phyloP scores from a whole-genome alignment of 805 yeast genomes.

The Clavispora phyllophila region DNA sequence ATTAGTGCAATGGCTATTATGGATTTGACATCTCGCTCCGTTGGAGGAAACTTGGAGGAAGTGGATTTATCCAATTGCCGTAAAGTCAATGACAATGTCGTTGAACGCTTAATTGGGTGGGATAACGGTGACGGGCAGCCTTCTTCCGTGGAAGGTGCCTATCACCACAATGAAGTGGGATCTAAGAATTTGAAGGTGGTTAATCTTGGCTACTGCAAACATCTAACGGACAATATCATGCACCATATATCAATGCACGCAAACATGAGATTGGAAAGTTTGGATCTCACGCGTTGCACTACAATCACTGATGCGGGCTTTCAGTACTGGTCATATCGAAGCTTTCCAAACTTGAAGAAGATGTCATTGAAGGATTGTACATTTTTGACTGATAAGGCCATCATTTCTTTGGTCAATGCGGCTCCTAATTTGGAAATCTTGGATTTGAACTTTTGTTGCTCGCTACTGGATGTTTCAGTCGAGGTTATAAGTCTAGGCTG shows the following conservation, averaged over 20 bases:
- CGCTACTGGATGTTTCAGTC: constrained; percentile 62
- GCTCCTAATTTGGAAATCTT: constrained; percentile 53
- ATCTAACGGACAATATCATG: constrained; percentile 65
- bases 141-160: constrained; percentile 8
- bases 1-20: constrained; percentile 76
- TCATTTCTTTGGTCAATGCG: constrained; percentile 55
- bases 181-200: constrained; percentile 53
- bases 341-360: constrained; percentile 48
- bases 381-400: constrained; percentile 60
- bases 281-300: constrained; percentile 71
- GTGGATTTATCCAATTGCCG: constrained; percentile 70
- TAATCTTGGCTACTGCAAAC: constrained; percentile 70
- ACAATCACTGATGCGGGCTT: constrained; percentile 74
- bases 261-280: constrained; percentile 46
- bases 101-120: constrained; percentile 66
- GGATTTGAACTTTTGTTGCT: constrained; percentile 71
- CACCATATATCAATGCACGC: constrained; percentile 56
- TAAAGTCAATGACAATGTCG: constrained; percentile 65
- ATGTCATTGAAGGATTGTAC: constrained; percentile 69
- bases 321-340: constrained; percentile 54
- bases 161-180: constrained; percentile 37
- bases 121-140: constrained; percentile 2
- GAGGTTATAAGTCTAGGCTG: constrained; percentile 68
- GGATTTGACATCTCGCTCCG: constrained; percentile 65
- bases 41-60: constrained; percentile 54